Conservation (phyloP, 371 early-diverging fungal species). For the Mortierella sp. region DNA sequence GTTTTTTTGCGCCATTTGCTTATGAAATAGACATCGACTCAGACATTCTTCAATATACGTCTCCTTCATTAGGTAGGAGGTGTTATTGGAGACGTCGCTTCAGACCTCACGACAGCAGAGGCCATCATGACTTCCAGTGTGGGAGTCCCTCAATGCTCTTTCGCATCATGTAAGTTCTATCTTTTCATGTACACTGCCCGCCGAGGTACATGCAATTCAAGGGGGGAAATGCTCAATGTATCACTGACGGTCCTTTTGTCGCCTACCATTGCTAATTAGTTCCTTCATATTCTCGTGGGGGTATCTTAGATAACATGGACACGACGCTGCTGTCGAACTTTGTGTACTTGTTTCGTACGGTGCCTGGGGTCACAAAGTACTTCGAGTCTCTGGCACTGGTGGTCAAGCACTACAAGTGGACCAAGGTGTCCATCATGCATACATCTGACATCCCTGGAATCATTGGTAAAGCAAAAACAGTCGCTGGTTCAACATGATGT, state of each 20-base stretch:
- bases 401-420: constrained; percentile 30
- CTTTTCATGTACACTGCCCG: too few relatives aligned
- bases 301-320: constrained; percentile 35
- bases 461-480: constrained; percentile 12
- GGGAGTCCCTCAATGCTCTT: constrained; percentile 49
- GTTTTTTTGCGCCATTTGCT: too few relatives aligned
- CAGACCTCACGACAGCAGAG: constrained; percentile 45
- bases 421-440: constrained; percentile 31
- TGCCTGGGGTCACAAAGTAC: constrained; percentile 27
- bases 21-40: too few relatives aligned
- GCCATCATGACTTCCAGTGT: constrained; percentile 52
- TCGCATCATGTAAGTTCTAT: constrained; percentile 34
- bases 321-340: constrained; percentile 6
- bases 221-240: too few relatives aligned
- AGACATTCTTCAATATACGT: background rate
- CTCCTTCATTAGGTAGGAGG: constrained; percentile 24
- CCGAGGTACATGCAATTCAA: too few relatives aligned
- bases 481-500: too few relatives aligned
- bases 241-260: background rate
- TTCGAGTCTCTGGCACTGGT: constrained; percentile 22
- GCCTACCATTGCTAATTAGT: background rate
- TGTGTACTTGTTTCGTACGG: constrained; percentile 36
- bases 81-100: constrained; percentile 40
- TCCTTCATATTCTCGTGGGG: background rate
- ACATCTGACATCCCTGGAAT: constrained; percentile 36